Percentiles rank a stretch among this genome's conserved stretches.
These are phyloP conservation scores for Fremontodendron californicum DNA, from an alignment of 345 rosid genomes.

Conservation along the genomic window DNA sequence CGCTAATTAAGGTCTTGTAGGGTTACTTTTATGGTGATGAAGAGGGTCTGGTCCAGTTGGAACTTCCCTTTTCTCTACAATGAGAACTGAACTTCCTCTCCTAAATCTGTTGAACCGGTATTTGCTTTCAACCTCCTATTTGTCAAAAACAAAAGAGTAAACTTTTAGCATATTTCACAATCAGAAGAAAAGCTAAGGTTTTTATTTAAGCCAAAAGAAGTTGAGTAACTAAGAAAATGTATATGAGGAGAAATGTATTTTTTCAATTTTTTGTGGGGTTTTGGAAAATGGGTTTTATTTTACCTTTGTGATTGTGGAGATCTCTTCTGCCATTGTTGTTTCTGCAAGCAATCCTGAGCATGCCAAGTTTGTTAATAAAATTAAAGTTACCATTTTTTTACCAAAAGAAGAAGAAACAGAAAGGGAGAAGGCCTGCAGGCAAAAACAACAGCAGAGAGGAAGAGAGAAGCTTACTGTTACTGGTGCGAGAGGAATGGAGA, in stretches of 20 bases:
- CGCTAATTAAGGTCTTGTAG: conserved; percentile 33
- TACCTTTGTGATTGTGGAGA: conserved; percentile 11
- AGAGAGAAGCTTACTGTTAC: conserved; percentile 17
- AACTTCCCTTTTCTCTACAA: conserved; percentile 37
- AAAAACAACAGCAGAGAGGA: background rate
- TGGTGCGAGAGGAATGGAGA: conserved; percentile 20
- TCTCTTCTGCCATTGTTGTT: background rate
- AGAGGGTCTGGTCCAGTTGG: conserved; percentile 68
- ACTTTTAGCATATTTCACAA: background rate
- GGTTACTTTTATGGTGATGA: conserved; percentile 42
- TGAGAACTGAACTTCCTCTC: background rate
- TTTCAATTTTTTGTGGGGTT: background rate
- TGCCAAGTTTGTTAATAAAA: too few species aligned
- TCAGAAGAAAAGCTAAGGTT: too few species aligned
- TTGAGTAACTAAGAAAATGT: too few species aligned
- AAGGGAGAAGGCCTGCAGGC: background rate
- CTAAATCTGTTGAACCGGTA: background rate
- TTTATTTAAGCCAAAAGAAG: background rate
- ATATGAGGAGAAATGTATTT: too few species aligned
- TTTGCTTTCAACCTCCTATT: conserved; percentile 19
- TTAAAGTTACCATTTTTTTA: too few species aligned
- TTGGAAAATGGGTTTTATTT: background rate
- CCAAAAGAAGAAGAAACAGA: background rate
- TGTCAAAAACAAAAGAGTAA: background rate
- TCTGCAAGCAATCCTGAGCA: conserved; percentile 25